These are phyloP conservation scores for Pythium aristosporum DNA, from an alignment of 352 stramenopile species.

Conservation along the genomic window DNA sequence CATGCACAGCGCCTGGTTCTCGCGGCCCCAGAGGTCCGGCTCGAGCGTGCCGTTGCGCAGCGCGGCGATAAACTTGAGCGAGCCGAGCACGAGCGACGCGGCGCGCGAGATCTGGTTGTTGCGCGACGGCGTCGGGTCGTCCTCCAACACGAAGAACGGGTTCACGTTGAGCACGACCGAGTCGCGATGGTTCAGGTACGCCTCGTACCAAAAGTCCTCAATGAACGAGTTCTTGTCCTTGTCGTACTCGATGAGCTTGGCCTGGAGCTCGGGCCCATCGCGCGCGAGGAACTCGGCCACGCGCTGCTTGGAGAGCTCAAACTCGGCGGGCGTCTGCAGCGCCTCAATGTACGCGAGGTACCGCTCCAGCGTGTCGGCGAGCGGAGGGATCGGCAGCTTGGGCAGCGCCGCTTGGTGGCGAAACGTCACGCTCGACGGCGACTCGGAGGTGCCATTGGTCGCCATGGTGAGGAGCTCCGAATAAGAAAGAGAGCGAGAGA, in stretches of 20 bases:
- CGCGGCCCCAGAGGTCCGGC: conserved; percentile 85
- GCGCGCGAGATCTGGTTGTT: conserved; percentile 91
- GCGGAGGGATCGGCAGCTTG: conserved; percentile 83
- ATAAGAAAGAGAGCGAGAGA: conserved; percentile 1
- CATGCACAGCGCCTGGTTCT: conserved; percentile 92
- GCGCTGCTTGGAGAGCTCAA: conserved; percentile 41
- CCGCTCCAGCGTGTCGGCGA: conserved; percentile 74
- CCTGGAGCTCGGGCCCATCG: conserved; percentile 74
- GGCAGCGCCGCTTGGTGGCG: conserved; percentile 68
- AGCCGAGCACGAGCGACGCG: conserved; percentile 88
- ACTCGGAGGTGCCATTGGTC: conserved; percentile 4
- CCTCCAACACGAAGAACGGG: conserved; percentile 95
- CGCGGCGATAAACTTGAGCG: conserved; percentile 91
- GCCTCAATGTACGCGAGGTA: conserved; percentile 77
- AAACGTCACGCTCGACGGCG: conserved; percentile 47
- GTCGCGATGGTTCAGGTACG: conserved; percentile 92
- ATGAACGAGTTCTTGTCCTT: conserved; percentile 81
- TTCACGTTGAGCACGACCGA: conserved; percentile 96
- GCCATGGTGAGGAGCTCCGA: background rate
- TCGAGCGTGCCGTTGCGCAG: conserved; percentile 89
- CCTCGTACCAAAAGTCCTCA: conserved; percentile 96
- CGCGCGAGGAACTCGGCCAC: conserved; percentile 60
- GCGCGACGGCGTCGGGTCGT: conserved; percentile 81
- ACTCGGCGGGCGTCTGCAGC: conserved; percentile 74
- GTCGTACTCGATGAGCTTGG: conserved; percentile 69